Base-by-base conservation (phyloP, 2,329 filamentous ascomycete species). In the Xylaria sp. region DNA sequence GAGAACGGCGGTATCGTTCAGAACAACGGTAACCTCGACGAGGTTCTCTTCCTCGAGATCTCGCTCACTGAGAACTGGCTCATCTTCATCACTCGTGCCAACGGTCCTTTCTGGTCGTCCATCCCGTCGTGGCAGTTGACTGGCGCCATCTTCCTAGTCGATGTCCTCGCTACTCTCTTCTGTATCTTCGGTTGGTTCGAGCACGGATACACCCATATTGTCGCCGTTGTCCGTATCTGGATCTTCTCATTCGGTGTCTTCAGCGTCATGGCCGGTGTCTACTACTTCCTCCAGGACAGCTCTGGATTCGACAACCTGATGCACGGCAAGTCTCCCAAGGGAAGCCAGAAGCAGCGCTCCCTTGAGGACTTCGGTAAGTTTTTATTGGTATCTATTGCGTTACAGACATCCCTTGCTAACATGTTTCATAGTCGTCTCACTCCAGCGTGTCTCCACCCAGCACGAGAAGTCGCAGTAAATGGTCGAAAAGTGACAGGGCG, bases 31-130 rank as follows among this genome's bases (percentile, higher is more conserved):
- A 86, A 89, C 75, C 82, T 91, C 58, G 92, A 96, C 71, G 87
- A 89, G 71, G 88, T 96, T 61, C 80, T 97, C 73, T 96, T 96
- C 86, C 88, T 97, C 38, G 87, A 96, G 80, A 92, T 96, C 77
- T 92, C 91, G 12, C 86, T 96, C 57, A 94, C 92, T 64, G 92
- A 96, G 84, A 97, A 96, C 82, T 96, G 93, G 92, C 86, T 96
- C 55, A 97, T 97, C 79, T 96, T 97, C 83, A 94, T 96, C 80
- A 96, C 92, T 68, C 92, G 93, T 84, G 90, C 92, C 80, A 94
- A 94, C 79, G 92, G 92, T 73, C 92, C 92, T 57, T 94, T 96
- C 85, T 96, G 92, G 92, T 93, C 91, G 2, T 94, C 91, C 23
- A 86, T 92, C 62, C 92, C 93, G 63, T 96, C 92, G 64, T 94